Evolutionary conservation across 352 stramenopile genomes (phyloP), one percentile per base, ranked within the genome.

Genomic region (Aphanomyces astaci): DNA sequence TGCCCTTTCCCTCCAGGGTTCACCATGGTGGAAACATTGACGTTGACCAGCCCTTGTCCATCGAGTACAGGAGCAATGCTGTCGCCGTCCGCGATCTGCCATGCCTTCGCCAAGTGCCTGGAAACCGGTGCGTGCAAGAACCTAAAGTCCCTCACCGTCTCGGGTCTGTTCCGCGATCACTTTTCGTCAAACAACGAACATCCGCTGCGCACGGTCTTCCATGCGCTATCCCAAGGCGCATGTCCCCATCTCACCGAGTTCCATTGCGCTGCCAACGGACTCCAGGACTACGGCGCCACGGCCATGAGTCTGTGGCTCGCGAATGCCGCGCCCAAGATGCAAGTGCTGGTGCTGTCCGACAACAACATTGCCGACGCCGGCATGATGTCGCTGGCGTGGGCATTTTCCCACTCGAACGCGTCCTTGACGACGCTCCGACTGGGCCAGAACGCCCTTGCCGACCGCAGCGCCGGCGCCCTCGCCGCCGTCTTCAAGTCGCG

Each of bases 401-500:
- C 62, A 17, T 68, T 68, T 30, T 68, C 62, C 1, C 62, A 52
- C 22, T 28, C 39, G 3, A 52, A 52, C 33, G 43, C 39, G 10
- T 24, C 33, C 1, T 25, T 68, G 39, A n/a, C 43, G 5, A 59
- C 62, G 25, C 28, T 68, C 11, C 39, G 49, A 7, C 51, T 68
- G 19, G 62, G 62, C 32, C 43, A 52, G 39, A 68, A 68, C 31
- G 62, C 31, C 3, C 22, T 68, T 13, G 39, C 24, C 19, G 62
- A 68, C 48, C 49, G 49, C 11, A 52, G 62, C 27, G 62, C 62
- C 13, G 62, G 62, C n/a, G 62, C 62, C 15, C 45, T 68, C 24
- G 62, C 62, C 24, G 62, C 62, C 15, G 62, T 68, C 7, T 68
- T 68, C 32, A 68, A 68, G 40, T 68, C 62, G 46, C 39, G 62